Evolutionary conservation across 2,329 filamentous ascomycete genomes (phyloP), one percentile per base, ranked within the genome.

Genomic region (Nakataea oryzae): DNA sequence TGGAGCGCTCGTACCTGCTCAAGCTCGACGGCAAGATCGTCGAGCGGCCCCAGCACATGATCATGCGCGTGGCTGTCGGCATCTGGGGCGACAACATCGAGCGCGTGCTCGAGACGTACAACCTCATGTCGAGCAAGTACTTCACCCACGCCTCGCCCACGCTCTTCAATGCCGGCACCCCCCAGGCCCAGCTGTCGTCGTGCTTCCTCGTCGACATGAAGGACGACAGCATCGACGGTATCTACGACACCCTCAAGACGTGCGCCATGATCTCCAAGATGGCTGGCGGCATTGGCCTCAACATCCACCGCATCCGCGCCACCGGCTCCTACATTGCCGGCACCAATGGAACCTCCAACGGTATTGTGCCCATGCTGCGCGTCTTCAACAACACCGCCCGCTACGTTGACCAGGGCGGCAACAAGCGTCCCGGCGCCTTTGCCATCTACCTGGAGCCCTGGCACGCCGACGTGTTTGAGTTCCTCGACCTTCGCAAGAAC

Each of bases 231-330:
- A 99, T 99, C 72, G 95, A 99, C 68, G 95, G 95, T 69, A 99
- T 99, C 74, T 99, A 99, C 72, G 95, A 99, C 74, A 99, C 95
- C 24, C 85, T 99, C 69, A 99, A 99, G 86, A 97, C 91, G 1
- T 99, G 95, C 78, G 95, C 95, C 68, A 93, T 99, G 91, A 99
- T 99, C 77, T 99, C 95, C 73, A 99, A 99, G 86, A 97, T 95
- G 79, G 95, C 95, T 69, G 95, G 95, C 75, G 95, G 95, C 75
- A 97, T 99, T 74, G 95, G 95, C 70, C 83, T 99, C 67, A 97
- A 99, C 72, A 88, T 93, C 60, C 95, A 99, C 80, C 89, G 93
- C 71, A 99, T 99, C 71, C 92, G 95, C 76, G 91, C 95, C 65
- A 99, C 95, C 62, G 93, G 95, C 65, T 96, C 95, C 30, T 99